Percentiles rank a stretch among this genome's conserved stretches.
Conservation (phyloP, 1,139 yeast species). For the Magnusiomyces tetraspermus region DNA sequence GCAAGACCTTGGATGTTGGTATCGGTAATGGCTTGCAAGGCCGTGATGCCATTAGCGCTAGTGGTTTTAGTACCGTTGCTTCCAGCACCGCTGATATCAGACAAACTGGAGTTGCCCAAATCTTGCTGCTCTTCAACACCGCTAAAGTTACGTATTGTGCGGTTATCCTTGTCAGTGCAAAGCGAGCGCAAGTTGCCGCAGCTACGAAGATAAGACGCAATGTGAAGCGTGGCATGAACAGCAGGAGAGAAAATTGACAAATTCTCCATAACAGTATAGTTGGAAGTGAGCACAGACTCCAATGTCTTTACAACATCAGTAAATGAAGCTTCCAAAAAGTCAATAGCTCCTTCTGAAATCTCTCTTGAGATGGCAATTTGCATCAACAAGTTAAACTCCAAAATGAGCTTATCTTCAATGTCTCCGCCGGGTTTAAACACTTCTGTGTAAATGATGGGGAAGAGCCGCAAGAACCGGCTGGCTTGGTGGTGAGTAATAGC, state of each 20-base stretch:
- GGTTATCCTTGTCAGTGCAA: not conserved
- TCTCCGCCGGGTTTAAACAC: not conserved
- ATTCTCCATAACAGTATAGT: not conserved
- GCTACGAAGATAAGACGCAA: not conserved
- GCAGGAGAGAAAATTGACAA: not conserved
- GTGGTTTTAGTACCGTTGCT: not conserved
- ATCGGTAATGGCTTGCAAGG: not conserved
- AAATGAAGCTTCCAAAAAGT: constrained; percentile 2
- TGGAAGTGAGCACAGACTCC: not conserved
- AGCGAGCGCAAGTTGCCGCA: constrained; percentile 1
- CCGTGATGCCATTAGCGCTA: not conserved
- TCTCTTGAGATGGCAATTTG: constrained; percentile 1
- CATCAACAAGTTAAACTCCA: not conserved
- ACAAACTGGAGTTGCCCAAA: not conserved
- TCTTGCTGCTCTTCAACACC: constrained; percentile 3
- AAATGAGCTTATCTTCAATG: not conserved
- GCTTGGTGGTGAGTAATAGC: not conserved
- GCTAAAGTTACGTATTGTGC: not conserved
- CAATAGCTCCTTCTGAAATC: not conserved
- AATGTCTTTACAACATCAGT: not conserved
- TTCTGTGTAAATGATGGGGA: not conserved
- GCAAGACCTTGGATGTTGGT: not conserved
- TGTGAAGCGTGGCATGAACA: not conserved
- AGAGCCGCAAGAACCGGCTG: not conserved
- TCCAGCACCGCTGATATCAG: not conserved